These are phyloP conservation scores for Taphrina betulina DNA, from an alignment of 1,139 yeast species.

Conservation along the genomic window DNA sequence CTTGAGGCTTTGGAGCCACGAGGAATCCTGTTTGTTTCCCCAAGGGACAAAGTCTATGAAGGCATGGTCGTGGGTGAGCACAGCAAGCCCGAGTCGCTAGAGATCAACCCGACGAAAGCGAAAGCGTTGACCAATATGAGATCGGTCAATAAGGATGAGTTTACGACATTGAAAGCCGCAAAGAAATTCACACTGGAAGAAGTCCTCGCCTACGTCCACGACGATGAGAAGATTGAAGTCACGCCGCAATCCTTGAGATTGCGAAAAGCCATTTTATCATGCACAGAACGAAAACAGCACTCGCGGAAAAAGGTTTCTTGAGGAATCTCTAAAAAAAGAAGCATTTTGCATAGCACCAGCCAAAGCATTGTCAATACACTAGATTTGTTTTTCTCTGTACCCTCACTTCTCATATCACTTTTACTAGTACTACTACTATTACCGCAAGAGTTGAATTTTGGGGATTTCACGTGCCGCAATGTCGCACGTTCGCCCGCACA, in stretches of 20 bases:
- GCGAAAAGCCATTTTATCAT: conserved; percentile 23
- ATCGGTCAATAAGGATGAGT: conserved; percentile 31
- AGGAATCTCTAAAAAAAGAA: no score
- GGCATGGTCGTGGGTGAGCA: conserved; percentile 33
- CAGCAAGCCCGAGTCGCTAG: conserved; percentile 23
- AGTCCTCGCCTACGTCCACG: conserved; percentile 25
- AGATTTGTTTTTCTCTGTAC: no score
- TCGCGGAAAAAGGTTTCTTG: conserved; percentile 18
- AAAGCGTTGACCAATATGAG: conserved; percentile 31
- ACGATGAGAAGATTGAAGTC: conserved; percentile 31
- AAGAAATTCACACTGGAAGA: conserved; percentile 28
- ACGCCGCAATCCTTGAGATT: conserved; percentile 23
- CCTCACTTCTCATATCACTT: no score
- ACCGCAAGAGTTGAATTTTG: no score
- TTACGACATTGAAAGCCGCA: conserved; percentile 23
- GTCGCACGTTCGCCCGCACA: no score
- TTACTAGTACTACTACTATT: no score
- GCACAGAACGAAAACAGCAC: conserved; percentile 23
- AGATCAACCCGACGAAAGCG: conserved; percentile 29
- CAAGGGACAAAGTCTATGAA: conserved; percentile 27
- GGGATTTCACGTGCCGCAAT: no score
- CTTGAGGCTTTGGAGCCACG: conserved; percentile 30
- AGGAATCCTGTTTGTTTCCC: conserved; percentile 25
- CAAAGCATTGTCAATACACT: no score
- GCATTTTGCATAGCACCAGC: no score